phyloP scores from a whole-genome alignment of 2,329 filamentous ascomycete genomes.

The Massarina eburnea region DNA sequence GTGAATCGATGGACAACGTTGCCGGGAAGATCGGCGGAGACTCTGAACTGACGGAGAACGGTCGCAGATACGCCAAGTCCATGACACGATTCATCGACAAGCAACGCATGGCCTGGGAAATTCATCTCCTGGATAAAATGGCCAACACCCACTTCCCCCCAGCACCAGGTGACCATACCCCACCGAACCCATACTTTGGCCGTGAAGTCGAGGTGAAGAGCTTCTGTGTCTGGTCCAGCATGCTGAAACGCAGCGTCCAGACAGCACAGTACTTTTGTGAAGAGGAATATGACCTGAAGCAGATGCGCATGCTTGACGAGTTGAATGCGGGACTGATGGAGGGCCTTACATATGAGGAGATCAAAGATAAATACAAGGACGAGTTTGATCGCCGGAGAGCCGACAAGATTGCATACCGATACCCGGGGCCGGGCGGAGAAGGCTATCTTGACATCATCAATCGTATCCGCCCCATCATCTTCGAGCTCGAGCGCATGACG shows the following conservation, averaged over 20 bases:
- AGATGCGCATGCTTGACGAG: constrained; percentile 97
- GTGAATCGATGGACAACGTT: constrained; percentile 86
- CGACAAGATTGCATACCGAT: constrained; percentile 95
- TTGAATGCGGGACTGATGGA: constrained; percentile 92
- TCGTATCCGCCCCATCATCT: constrained; percentile 89
- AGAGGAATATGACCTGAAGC: constrained; percentile 90
- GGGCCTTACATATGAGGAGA: constrained; percentile 91
- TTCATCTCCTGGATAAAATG: constrained; percentile 77
- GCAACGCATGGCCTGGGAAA: constrained; percentile 79
- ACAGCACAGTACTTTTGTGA: constrained; percentile 91
- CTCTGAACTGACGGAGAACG: constrained; percentile 78
- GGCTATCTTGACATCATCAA: constrained; percentile 97
- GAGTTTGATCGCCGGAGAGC: constrained; percentile 78
- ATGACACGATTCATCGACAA: constrained; percentile 82
- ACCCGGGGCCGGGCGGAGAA: constrained; percentile 92
- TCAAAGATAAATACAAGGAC: constrained; percentile 73
- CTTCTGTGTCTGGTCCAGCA: constrained; percentile 98
- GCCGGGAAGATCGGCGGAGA: constrained; percentile 89
- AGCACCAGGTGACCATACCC: constrained; percentile 84
- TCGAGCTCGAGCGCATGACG: constrained; percentile 95
- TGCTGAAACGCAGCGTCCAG: constrained; percentile 87
- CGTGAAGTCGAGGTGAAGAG: constrained; percentile 65
- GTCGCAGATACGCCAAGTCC: constrained; percentile 74
- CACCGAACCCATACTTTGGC: constrained; percentile 83
- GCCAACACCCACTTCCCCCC: constrained; percentile 84